Conservation (phyloP, 2,329 filamentous ascomycete genomes). For the Arachnomyces sp. region DNA sequence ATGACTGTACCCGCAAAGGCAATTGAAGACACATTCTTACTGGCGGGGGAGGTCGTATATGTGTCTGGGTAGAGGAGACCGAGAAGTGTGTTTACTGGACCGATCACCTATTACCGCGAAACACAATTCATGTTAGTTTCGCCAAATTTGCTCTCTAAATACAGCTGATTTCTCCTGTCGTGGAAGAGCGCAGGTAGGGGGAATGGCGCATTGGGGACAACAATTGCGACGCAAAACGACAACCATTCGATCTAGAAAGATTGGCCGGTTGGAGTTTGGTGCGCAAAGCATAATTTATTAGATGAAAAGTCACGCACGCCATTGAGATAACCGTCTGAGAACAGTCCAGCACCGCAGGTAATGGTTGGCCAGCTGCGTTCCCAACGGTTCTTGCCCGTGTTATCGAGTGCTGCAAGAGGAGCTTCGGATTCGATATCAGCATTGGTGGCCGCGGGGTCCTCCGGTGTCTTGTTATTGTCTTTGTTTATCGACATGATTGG, state of each 20-base stretch:
- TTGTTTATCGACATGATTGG: too few relatives aligned
- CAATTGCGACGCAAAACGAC: not conserved
- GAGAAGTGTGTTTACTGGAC: slow-evolving; percentile 75
- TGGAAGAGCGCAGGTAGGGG: too few relatives aligned
- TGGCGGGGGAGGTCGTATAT: slow-evolving; percentile 63
- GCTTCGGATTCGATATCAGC: too few relatives aligned
- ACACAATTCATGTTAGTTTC: not conserved
- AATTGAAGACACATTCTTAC: slow-evolving; percentile 70
- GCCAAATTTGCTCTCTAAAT: not conserved
- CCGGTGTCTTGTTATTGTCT: too few relatives aligned
- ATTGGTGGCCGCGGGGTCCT: too few relatives aligned
- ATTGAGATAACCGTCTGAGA: slow-evolving; percentile 88
- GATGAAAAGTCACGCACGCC: slow-evolving; percentile 50
- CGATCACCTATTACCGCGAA: slow-evolving; percentile 56
- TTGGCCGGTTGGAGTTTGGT: too few relatives aligned
- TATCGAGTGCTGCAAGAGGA: slow-evolving; percentile 16
- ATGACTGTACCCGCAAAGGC: slow-evolving; percentile 45
- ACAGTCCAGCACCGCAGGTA: slow-evolving; percentile 81
- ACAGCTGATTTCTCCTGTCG: not conserved
- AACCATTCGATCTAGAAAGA: not conserved
- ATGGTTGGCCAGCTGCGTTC: slow-evolving; percentile 64
- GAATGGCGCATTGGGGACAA: not conserved
- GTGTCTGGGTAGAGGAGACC: slow-evolving; percentile 57
- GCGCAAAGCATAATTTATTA: slow-evolving; percentile 1
- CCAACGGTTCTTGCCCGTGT: slow-evolving; percentile 35